phyloP scores from a whole-genome alignment of 345 rosid genomes.

The Eucalyptus paniculata region DNA sequence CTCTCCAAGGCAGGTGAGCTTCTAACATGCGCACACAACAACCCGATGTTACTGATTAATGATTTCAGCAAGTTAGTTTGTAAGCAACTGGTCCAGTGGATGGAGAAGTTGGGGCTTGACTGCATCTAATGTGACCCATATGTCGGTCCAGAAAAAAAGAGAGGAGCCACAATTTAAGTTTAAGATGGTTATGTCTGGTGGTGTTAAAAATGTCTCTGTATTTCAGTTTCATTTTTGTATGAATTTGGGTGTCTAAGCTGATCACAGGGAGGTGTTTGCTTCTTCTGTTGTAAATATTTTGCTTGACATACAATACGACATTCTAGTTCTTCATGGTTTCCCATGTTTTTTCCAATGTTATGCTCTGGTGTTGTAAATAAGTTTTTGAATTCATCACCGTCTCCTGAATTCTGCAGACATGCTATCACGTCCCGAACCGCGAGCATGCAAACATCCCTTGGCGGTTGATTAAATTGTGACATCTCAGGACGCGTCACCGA shows the following conservation, averaged over 20 bases:
- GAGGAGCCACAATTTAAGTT: neutral
- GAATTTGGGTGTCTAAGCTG: neutral
- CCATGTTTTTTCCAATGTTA: neutral
- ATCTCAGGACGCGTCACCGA: rapidly evolving
- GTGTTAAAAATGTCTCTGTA: neutral
- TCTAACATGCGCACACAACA: neutral
- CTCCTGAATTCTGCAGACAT: neutral
- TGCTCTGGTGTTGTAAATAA: neutral
- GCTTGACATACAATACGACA: neutral
- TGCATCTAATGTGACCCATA: neutral
- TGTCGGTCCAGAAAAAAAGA: neutral
- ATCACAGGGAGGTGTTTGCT: neutral
- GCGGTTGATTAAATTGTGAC: no score
- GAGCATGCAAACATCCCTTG: rapidly evolving
- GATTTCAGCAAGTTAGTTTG: neutral
- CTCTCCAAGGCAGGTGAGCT: neutral
- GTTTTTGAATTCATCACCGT: neutral
- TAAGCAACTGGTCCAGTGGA: neutral
- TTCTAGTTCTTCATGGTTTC: neutral
- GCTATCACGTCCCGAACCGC: no score
- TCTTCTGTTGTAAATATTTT: neutral
- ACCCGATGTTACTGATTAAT: neutral
- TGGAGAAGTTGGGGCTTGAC: neutral
- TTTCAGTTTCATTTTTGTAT: neutral
- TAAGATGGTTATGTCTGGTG: neutral